Evolutionary conservation across 768 basidiomycete genomes (phyloP).

Genomic region (Amanita rimosa): DNA sequence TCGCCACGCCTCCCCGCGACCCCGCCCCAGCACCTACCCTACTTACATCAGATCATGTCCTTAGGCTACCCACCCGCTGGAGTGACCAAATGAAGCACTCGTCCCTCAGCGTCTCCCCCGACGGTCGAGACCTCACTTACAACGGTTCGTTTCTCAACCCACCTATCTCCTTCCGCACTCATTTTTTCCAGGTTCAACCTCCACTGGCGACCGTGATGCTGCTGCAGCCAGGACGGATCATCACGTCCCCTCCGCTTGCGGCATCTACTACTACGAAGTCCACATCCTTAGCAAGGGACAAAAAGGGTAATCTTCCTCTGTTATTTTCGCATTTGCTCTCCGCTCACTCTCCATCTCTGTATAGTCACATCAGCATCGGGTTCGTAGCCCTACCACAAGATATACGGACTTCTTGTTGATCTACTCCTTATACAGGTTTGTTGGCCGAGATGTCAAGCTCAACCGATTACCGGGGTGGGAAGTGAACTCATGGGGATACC

Average conservation of each 20-base stretch:
- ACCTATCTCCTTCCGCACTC: not conserved
- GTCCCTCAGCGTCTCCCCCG: conserved; percentile 47
- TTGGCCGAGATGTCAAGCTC: conserved; percentile 50
- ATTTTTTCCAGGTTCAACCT: conserved; percentile 5
- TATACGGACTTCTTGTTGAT: conserved; percentile 3
- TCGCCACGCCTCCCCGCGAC: conserved; percentile 35
- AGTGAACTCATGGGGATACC: conserved; percentile 80
- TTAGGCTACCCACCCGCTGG: conserved; percentile 71
- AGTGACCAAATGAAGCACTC: conserved; percentile 54
- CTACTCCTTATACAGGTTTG: conserved; percentile 37
- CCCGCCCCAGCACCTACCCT: conserved; percentile 18
- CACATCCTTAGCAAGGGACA: conserved; percentile 70
- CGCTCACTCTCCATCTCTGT: conserved; percentile 10
- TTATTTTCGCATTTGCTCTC: conserved; percentile 4
- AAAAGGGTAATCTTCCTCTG: conserved; percentile 48
- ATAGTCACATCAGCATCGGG: conserved; percentile 79
- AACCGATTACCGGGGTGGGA: conserved; percentile 83
- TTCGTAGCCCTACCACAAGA: conserved; percentile 20
- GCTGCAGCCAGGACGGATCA: conserved; percentile 71
- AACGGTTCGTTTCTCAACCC: conserved; percentile 33
- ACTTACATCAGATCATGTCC: conserved; percentile 25
- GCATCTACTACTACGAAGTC: conserved; percentile 93
- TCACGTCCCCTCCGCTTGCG: conserved; percentile 76
- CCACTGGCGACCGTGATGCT: conserved; percentile 63
- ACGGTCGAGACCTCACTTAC: conserved; percentile 67